Base-by-base conservation (phyloP, 2,329 filamentous ascomycete species). In the Teratosphaeria epicoccoides region DNA sequence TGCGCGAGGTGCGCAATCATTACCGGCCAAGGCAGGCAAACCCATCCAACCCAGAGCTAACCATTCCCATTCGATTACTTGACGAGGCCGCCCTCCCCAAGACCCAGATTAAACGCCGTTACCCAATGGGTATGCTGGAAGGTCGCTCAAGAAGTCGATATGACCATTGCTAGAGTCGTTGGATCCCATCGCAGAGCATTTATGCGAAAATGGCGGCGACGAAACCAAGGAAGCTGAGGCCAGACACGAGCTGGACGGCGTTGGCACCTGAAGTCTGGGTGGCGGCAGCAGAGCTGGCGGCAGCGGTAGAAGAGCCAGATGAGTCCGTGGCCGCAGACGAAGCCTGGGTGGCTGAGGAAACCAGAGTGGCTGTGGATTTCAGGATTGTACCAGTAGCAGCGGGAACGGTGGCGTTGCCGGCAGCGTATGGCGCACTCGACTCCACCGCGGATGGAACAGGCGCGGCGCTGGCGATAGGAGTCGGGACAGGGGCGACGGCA, bases 141-240 rank as follows among this genome's bases (percentile, higher is more conserved):
- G 17, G 33, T 40, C 33, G 33, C 33, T 40, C 33, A 40, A 40
- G 20, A 40, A 7, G 33, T 20, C 33, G 33, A 40, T 20, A 17
- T 9, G 17, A 10, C 25, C 14, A 14, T 46, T 24, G 6, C 17
- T 20, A 7, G 10, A 17, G 22, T 46, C 20, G 25, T 24, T 12
- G 4, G 12, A 14, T 11, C 12, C 44, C 7, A 23, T 24, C 23
- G n/a, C 14, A 11, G 22, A 14, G 25, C 11, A 37, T 37, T 22
- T 48, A 48, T n/a, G 46, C 46, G 46, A 48, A 48, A 25, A 48
- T 12, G 11, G 46, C 46, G 37, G 26, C 20, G 12, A 48, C 20
- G 24, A 48, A 37, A 20, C 46, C 46, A 37, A 48, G 22, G 29
- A 48, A 37, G 46, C 23, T 37, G 46, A 48, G 46, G 26, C 46